Evolutionary conservation across 2,329 filamentous ascomycete genomes (phyloP), one percentile per base, ranked within the genome.

Genomic region (Seiridium cupressi): DNA sequence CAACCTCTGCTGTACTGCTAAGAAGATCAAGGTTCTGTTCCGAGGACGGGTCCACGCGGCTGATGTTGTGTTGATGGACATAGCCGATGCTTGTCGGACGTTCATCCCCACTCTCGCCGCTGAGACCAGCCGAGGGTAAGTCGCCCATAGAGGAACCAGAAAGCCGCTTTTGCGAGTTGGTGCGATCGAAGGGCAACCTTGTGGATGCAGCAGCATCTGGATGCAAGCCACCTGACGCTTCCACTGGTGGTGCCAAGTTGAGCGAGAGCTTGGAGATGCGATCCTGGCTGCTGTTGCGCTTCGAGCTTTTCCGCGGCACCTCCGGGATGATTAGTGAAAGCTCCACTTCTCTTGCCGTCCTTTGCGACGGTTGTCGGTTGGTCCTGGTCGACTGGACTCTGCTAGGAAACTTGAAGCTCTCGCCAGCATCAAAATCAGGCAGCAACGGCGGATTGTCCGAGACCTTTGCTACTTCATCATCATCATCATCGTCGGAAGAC

Each of bases 221-320:
- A 64, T 54, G 60, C 38, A 59, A 63, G n/a, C 61, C 49, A 40
- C 44, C 32, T 56, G 57, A 60, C n/a, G 51, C 49, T 54, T 64
- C 62, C 18, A 62, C 35, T 47, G 68, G 55, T 47, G 65, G 58
- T 40, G 55, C 60, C n/a, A 75, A 42, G 57, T 73, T 75, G 47
- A 78, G 69, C 31, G 77, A 76, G 7, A 75, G 71, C 31, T 72
- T 65, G 10, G 71, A 70, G 32, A 75, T 68, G n/a, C 71, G 69
- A 32, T 71, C 73, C 36, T 66, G 69, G 46, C 72, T 76, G 2
- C 84, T 86, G 61, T 82, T 75, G 61, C 89, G 82, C 70, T 87
- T 87, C 0, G 90, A 93, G 70, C 89, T 92, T 74, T 89, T 92
- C 36, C 90, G 82, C 2, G 91, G 90, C 38, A 93, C 83, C 6